Percentiles rank a stretch among this genome's conserved stretches.
phyloP scores from a whole-genome alignment of 2,329 filamentous ascomycete species.

The Cryphonectria parasitica region DNA sequence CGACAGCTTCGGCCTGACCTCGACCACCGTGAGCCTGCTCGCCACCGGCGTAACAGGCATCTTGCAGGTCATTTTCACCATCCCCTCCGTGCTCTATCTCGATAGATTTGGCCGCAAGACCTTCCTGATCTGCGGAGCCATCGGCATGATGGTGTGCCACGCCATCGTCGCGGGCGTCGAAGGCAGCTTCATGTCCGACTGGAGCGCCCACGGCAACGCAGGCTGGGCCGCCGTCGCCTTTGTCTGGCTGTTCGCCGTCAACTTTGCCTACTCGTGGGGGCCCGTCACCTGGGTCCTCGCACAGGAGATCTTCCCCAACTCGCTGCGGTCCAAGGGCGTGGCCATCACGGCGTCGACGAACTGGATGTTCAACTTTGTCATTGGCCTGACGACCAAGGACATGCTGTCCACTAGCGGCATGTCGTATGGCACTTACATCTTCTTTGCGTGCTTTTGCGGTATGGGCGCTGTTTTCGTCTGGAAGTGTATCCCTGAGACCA shows the following conservation, averaged over 20 bases:
- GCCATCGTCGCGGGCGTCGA: conserved; percentile 29
- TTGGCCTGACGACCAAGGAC: conserved; percentile 29
- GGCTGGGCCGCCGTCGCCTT: conserved; percentile 29
- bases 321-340: conserved; percentile 33
- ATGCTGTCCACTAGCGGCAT: conserved; percentile 28
- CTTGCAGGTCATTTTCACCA: conserved; percentile 27
- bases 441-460: conserved; percentile 47
- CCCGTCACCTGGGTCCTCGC: conserved; percentile 38
- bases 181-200: conserved; percentile 24
- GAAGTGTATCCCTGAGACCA: conserved; percentile 39
- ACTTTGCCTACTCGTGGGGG: conserved; percentile 44
- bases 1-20: conserved; percentile 27
- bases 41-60: conserved; percentile 30
- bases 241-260: conserved; percentile 34
- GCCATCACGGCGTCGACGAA: conserved; percentile 33
- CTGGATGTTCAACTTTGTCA: conserved; percentile 36
- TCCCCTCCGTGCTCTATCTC: conserved; percentile 28
- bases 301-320: conserved; percentile 36
- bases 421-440: conserved; percentile 41
- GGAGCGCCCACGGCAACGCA: conserved; percentile 14
- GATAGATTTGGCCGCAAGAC: conserved; percentile 30
- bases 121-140: conserved; percentile 28
- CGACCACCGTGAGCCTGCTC: conserved; percentile 25
- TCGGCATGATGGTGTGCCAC: conserved; percentile 30
- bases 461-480: conserved; percentile 38